Evolutionary conservation across 371 early-diverging fungal species (phyloP).

Genomic region (Dinochytrium kinnereticum): DNA sequence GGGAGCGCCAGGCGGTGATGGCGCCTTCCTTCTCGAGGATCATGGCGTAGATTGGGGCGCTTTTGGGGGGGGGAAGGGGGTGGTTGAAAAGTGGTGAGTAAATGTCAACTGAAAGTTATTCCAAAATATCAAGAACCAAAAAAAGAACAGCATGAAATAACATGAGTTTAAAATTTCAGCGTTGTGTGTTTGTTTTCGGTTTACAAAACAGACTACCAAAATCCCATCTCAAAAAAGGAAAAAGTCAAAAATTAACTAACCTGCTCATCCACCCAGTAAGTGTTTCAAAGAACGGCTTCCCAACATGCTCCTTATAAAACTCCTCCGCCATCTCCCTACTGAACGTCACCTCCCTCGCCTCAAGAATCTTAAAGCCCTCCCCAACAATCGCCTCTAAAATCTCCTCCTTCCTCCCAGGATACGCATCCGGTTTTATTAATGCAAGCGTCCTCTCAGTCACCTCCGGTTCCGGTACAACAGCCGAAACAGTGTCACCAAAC

Average conservation of each 20-base stretch:
- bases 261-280: conserved; percentile 76
- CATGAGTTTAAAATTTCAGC: too few relatives aligned
- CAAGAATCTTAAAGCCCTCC: conserved; percentile 65
- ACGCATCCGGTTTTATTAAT: conserved; percentile 70
- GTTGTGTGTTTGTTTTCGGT: too few relatives aligned
- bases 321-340: conserved; percentile 55
- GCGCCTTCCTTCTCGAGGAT: conserved; percentile 69
- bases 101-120: not conserved
- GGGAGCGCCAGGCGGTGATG: conserved; percentile 67
- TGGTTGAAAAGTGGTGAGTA: not conserved
- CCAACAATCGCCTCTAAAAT: conserved; percentile 60
- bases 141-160: too few relatives aligned
- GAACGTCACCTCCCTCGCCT: conserved; percentile 62
- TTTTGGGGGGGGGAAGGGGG: conserved; percentile 26
- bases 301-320: conserved; percentile 79
- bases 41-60: conserved; percentile 72
- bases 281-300: conserved; percentile 69
- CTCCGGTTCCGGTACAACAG: not conserved
- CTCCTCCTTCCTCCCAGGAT: conserved; percentile 58
- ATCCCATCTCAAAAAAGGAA: too few relatives aligned
- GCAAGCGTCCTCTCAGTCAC: conserved; percentile 55
- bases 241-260: too few relatives aligned
- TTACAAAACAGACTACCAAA: too few relatives aligned
- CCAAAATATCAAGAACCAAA: too few relatives aligned
- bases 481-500: conserved; percentile 38